Percentiles rank a stretch among this genome's conserved stretches.
Evolutionary conservation across 768 basidiomycete genomes (phyloP).

Genomic region (Crassisporium funariophilum): DNA sequence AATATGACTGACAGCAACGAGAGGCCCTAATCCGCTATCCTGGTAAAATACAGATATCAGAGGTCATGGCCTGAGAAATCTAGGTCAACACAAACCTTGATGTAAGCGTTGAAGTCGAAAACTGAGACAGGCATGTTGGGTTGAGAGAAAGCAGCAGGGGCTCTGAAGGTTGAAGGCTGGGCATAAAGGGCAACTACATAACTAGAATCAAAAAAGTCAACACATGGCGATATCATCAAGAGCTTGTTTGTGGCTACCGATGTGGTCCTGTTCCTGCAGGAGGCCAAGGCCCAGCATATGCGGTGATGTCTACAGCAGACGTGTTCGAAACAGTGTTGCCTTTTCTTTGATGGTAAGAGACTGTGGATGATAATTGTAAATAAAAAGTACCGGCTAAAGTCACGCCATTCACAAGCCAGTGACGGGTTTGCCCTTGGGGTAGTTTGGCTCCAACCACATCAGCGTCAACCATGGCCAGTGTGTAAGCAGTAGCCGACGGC

Average conservation of each 20-base stretch:
- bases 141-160: conserved; percentile 57
- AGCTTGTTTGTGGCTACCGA: conserved; percentile 47
- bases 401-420: conserved; percentile 80
- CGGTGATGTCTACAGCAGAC: conserved; percentile 54
- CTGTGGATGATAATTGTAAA: not conserved
- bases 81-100: conserved; percentile 39
- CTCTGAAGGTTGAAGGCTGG: conserved; percentile 63
- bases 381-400: conserved; percentile 41
- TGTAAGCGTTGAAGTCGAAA: conserved; percentile 62
- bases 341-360: conserved; percentile 11
- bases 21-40: conserved; percentile 55
- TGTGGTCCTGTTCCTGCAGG: conserved; percentile 72
- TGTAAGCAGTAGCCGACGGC: conserved; percentile 53
- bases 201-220: conserved; percentile 35
- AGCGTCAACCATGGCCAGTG: conserved; percentile 77
- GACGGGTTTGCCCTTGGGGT: conserved; percentile 63
- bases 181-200: conserved; percentile 68
- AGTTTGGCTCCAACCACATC: conserved; percentile 64
- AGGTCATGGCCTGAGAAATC: not conserved
- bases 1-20: conserved; percentile 53
- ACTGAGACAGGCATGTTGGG: conserved; percentile 52
- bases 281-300: conserved; percentile 74
- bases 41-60: conserved; percentile 25
- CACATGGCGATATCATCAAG: not conserved
- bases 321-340: conserved; percentile 43